phyloP scores from a whole-genome alignment of 306 rosid genomes.

The Hippophae rhamnoides region DNA sequence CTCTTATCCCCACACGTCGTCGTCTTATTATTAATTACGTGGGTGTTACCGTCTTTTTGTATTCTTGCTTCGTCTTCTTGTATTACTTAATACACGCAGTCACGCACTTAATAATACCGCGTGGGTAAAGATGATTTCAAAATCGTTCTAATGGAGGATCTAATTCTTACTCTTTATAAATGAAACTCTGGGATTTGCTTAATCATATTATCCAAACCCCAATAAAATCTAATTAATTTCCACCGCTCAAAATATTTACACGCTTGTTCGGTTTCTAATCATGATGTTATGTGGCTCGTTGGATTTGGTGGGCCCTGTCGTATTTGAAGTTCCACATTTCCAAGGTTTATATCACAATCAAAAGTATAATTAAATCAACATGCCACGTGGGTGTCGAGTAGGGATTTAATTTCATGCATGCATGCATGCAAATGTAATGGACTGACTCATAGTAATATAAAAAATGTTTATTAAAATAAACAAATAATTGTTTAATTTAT shows the following conservation, averaged over 20 bases:
- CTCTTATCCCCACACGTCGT: constrained; percentile 41
- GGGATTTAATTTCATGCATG: constrained; percentile 67
- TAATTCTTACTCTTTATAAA: constrained; percentile 20
- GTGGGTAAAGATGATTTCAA: not conserved
- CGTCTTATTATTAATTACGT: constrained; percentile 15
- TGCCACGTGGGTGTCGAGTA: constrained; percentile 58
- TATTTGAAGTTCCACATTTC: constrained; percentile 35
- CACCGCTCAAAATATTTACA: constrained; percentile 21
- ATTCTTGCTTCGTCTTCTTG: not conserved
- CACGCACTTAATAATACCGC: constrained; percentile 13
- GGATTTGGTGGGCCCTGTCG: constrained; percentile 75
- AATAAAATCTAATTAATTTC: constrained; percentile 1
- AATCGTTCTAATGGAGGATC: constrained; percentile 28
- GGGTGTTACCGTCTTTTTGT: constrained; percentile 7
- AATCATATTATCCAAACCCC: constrained; percentile 17
- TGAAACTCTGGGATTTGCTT: constrained; percentile 56
- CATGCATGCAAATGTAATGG: constrained; percentile 25
- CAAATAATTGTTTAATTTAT: not conserved
- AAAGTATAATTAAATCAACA: constrained; percentile 17
- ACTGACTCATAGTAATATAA: not conserved
- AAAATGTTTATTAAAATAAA: not conserved
- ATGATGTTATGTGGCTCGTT: constrained; percentile 58
- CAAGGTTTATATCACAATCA: constrained; percentile 32
- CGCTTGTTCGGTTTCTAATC: constrained; percentile 21
- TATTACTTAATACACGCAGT: too few relatives aligned